A percentile compares a stretch with the other conserved stretches of the same genome.
Conservation (phyloP, 1,284 basidiomycete species). For the Moesziomyces sp. region DNA sequence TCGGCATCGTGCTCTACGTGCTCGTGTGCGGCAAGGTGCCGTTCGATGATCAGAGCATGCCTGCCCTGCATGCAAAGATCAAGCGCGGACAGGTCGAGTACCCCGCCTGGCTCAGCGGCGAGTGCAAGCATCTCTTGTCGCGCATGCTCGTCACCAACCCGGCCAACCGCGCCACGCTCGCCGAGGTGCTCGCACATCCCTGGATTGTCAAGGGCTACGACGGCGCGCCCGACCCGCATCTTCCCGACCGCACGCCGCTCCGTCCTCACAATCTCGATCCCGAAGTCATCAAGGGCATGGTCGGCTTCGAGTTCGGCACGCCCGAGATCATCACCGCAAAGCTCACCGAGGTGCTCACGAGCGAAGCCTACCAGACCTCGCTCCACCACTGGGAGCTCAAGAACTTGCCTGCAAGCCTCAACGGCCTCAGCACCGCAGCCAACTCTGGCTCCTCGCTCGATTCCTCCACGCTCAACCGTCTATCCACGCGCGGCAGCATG, state of each 20-base stretch:
- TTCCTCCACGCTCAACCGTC: slow-evolving; percentile 27
- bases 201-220: slow-evolving; percentile 94
- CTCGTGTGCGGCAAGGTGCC: slow-evolving; percentile 98
- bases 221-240: slow-evolving; percentile 82
- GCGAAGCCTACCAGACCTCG: slow-evolving; percentile 80
- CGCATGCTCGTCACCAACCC: slow-evolving; percentile 97
- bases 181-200: slow-evolving; percentile 88
- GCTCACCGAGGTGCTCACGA: slow-evolving; percentile 79
- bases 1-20: slow-evolving; percentile 96
- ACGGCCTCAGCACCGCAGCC: slow-evolving; percentile 56
- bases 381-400: slow-evolving; percentile 78
- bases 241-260: slow-evolving; percentile 87
- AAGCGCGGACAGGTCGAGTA: slow-evolving; percentile 97
- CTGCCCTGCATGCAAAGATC: slow-evolving; percentile 97
- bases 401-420: slow-evolving; percentile 63
- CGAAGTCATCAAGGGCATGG: slow-evolving; percentile 88
- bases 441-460: slow-evolving; percentile 60
- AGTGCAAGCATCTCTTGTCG: slow-evolving; percentile 92
- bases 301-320: slow-evolving; percentile 94
- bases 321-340: slow-evolving; percentile 84
- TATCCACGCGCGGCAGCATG: slow-evolving; percentile 33
- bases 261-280: slow-evolving; percentile 86
- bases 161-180: slow-evolving; percentile 80
- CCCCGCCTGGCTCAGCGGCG: slow-evolving; percentile 93
- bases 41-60: slow-evolving; percentile 99